These are phyloP conservation scores for Penicillium fuscoglaucum DNA, from an alignment of 2,329 filamentous ascomycete genomes.

Conservation along the genomic window DNA sequence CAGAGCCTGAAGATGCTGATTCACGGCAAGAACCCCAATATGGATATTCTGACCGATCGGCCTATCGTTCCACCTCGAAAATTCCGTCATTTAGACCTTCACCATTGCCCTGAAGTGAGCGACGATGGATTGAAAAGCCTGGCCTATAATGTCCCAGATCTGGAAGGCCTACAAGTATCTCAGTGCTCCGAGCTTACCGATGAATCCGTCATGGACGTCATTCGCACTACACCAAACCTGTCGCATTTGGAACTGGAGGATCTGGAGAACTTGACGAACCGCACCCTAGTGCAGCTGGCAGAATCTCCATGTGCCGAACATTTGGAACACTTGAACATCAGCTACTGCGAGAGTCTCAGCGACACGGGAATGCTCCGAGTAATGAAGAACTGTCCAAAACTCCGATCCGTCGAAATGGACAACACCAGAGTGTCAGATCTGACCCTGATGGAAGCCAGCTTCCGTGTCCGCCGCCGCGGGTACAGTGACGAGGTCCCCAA, in stretches of 20 bases:
- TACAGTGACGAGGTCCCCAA: conserved; percentile 52
- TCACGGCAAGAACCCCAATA: conserved; percentile 71
- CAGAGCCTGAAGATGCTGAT: conserved; percentile 71
- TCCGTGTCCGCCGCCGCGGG: conserved; percentile 70
- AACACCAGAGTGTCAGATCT: conserved; percentile 90
- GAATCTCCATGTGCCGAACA: conserved; percentile 70
- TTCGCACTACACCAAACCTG: conserved; percentile 73
- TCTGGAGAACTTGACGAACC: conserved; percentile 73
- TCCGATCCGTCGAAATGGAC: conserved; percentile 80
- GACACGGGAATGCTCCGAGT: conserved; percentile 82
- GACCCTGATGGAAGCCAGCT: conserved; percentile 78
- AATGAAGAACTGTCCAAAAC: conserved; percentile 69
- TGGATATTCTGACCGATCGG: conserved; percentile 76
- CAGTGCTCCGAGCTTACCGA: conserved; percentile 76
- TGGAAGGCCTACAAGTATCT: conserved; percentile 81
- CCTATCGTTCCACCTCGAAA: conserved; percentile 75
- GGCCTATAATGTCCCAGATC: conserved; percentile 70
- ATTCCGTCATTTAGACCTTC: conserved; percentile 81
- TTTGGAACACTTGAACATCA: conserved; percentile 80
- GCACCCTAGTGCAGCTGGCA: conserved; percentile 70
- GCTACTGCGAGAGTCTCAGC: conserved; percentile 82
- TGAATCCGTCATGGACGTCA: conserved; percentile 66
- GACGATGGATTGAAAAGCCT: conserved; percentile 69
- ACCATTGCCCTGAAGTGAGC: conserved; percentile 73
- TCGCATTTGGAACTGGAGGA: conserved; percentile 91